Evolutionary conservation across 768 basidiomycete species (phyloP).

Genomic region (Boletellus ananiceps): DNA sequence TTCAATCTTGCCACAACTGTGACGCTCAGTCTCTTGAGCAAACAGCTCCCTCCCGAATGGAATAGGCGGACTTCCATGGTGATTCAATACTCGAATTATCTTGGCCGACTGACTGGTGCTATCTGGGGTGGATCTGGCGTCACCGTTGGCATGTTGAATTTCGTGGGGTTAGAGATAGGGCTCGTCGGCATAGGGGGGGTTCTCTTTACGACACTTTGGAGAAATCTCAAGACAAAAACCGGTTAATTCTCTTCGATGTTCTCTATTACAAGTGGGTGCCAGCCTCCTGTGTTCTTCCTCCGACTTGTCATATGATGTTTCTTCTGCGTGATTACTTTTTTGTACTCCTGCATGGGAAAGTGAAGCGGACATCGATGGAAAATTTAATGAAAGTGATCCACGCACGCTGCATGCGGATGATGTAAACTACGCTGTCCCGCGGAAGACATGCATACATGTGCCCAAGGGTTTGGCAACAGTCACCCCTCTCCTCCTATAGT

Average conservation of each 20-base stretch:
- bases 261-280: neutral
- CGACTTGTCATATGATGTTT: neutral
- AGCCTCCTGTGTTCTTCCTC: neutral
- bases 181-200: constrained; percentile 55
- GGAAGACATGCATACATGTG: no score
- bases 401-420: neutral
- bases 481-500: no score
- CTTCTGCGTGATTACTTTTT: neutral
- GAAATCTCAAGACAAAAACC: constrained; percentile 57
- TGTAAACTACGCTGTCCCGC: neutral
- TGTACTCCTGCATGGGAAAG: neutral
- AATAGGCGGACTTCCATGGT: constrained; percentile 51
- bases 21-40: constrained; percentile 61
- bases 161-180: constrained; percentile 54
- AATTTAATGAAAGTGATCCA: neutral
- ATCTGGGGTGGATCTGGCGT: constrained; percentile 65
- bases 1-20: constrained; percentile 72
- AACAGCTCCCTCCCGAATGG: constrained; percentile 62
- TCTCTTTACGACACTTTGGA: constrained; percentile 56
- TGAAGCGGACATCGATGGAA: constrained; percentile 3
- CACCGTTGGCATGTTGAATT: constrained; percentile 51
- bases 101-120: constrained; percentile 60
- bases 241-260: constrained; percentile 32
- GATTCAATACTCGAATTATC: constrained; percentile 67
- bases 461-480: no score